Evolutionary conservation across 202 grass and related monocot species (phyloP), one percentile per base, ranked within the genome.

Genomic region (Elaeis oleifera): DNA sequence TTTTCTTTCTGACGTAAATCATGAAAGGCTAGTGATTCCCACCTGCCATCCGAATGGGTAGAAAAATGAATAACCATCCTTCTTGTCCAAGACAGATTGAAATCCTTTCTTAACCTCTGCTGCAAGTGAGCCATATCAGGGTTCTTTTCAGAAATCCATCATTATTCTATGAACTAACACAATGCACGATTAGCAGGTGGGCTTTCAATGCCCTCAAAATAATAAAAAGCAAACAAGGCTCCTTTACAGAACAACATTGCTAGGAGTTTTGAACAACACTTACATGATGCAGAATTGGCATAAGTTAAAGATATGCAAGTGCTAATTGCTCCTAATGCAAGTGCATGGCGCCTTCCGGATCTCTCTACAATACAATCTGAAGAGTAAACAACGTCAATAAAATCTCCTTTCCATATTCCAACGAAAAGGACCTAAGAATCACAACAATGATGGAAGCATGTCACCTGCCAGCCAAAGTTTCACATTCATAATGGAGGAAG

Each of bases 21-120:
- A 20, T 20, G 25, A 72, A 18, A 85, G 1, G 51, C 1, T 48
- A 39, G 69, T 19, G 16, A 67, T 68, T 49, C 67, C 75, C 60
- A 95, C 88, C 83, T 97, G 74, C 94, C 94, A 99, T 68, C 94
- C 94, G 65, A 92, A 89, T 18, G 94, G 94, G 66, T 92, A 97
- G 51, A 89, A 53, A 74, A 97, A 92, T 25, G 80, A 84, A 53
- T 94, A 99, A 1, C 82, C 82, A 36, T 71, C 78, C 71, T 84
- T 94, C 49, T 81, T 75, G 75, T 99, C 82, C 23, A 62, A 54
- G 54, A 89, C 88, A 68, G 63, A 55, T 39, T 77, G 67, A 77
- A 92, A 97, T 73, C 83, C 87, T 80, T 90, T 90, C 73, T 88
- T 96, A 64, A 67, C 73, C 84, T 85, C 87, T 90, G 90, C 90